Percentiles rank a stretch among this genome's conserved stretches.
These are phyloP conservation scores for Verticillium tricorpus DNA, from an alignment of 2,329 filamentous ascomycete species.

Conservation along the genomic window DNA sequence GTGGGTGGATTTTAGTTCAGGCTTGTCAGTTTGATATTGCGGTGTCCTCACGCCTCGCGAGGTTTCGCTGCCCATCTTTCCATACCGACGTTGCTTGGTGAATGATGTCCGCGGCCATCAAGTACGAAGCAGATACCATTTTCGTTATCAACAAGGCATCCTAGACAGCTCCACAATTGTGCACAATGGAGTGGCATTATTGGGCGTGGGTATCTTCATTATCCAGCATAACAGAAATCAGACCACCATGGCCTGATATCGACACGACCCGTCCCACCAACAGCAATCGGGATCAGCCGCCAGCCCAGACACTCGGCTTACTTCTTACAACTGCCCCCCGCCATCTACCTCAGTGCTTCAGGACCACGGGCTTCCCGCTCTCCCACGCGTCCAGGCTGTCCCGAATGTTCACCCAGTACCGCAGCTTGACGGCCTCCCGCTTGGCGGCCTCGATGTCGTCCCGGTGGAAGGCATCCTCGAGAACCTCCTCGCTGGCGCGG, in stretches of 20 bases:
- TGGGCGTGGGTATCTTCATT: conserved; percentile 4
- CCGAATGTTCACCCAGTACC: conserved; percentile 88
- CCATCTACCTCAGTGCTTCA: conserved; percentile 38
- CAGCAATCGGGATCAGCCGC: not conserved
- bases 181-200: not conserved
- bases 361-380: conserved; percentile 58
- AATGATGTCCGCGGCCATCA: too few species aligned
- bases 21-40: too few species aligned
- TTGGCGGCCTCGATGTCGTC: conserved; percentile 65
- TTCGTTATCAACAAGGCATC: not conserved
- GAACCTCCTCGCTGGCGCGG: conserved; percentile 50
- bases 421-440: conserved; percentile 68
- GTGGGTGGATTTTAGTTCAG: too few species aligned
- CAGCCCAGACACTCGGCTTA: not conserved
- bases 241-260: conserved; percentile 12
- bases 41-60: too few species aligned
- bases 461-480: conserved; percentile 61
- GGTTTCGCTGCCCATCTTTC: too few species aligned
- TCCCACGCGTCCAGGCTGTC: conserved; percentile 83
- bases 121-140: not conserved
- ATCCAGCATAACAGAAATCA: conserved; percentile 4
- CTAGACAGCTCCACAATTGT: not conserved
- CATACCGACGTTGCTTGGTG: too few species aligned
- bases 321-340: not conserved
- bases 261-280: conserved; percentile 2